A percentile compares a stretch with the other conserved stretches of the same genome.
Evolutionary conservation across 2,329 filamentous ascomycete genomes (phyloP).

Genomic region (Macroventuria anomochaeta): DNA sequence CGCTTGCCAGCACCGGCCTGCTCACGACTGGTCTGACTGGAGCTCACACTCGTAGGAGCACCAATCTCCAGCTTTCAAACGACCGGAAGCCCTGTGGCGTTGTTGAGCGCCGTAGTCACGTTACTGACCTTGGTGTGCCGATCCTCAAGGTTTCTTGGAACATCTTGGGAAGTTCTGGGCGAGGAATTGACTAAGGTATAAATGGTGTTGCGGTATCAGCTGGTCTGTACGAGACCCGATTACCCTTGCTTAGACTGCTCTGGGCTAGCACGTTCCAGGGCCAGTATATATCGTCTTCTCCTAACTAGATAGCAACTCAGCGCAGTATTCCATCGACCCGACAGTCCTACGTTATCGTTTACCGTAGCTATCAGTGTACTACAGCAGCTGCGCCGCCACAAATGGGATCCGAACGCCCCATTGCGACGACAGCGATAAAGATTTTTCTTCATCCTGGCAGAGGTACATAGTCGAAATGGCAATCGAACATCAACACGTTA

Average conservation of each 20-base stretch:
- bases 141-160: conserved; percentile 9
- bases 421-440: conserved; percentile 2
- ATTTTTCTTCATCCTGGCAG: conserved; percentile 4
- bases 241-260: too few relatives aligned
- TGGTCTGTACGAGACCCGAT: too few relatives aligned
- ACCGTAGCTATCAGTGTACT: too few relatives aligned
- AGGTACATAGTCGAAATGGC: not conserved
- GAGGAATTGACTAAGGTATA: conserved; percentile 8
- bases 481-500: not conserved
- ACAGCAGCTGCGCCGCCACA: too few relatives aligned
- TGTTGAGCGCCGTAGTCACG: conserved; percentile 7
- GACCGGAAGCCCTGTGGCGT: conserved; percentile 11
- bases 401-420: conserved; percentile 6
- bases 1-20: conserved; percentile 17
- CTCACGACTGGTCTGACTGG: conserved; percentile 24
- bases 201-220: too few relatives aligned
- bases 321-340: too few relatives aligned
- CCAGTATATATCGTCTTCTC: too few relatives aligned
- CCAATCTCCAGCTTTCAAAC: conserved; percentile 30
- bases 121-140: conserved; percentile 7
- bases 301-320: too few relatives aligned
- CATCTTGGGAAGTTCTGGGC: conserved; percentile 14
- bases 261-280: too few relatives aligned
- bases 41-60: conserved; percentile 26
- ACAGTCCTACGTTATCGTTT: too few relatives aligned